Evolutionary conservation across 306 rosid species (phyloP), one percentile per base, ranked within the genome.

Genomic region (Prosopis cineraria): DNA sequence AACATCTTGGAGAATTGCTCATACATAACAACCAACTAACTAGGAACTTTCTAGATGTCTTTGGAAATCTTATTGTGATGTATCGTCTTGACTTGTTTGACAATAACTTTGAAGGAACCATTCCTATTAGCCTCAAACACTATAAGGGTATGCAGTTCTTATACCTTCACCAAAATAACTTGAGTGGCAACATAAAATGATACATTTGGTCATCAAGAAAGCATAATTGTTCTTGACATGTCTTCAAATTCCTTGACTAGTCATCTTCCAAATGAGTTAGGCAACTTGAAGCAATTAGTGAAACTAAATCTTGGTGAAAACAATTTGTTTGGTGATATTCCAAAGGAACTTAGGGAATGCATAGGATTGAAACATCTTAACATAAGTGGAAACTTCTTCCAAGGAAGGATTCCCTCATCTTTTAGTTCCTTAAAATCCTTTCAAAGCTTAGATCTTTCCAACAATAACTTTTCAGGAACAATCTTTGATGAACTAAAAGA

Each of bases 1-100:
- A 69, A 25, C 58, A 59, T 58, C 47, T 81, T 24, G 80, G 17
- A 47, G 27, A 19, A 44, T 2, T 75, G 9, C 5, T 2, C 48
- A 0, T 81, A 48, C 0, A 19, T 6, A 5, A 1, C 4, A 75
- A 75, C 47, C 62, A 68, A 1, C 29, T 81, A 22, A 45, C 55
- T 4, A 72, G 80, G 20, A 1, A 75, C n/a, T n/a, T 81, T 30
- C 84, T 77, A 25, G 1, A 1, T 1, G 3, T 4, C 10, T 68
- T 81, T 47, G 80, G 72, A 11, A 81, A 81, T 74, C 84, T 81
- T 34, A 27, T 20, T 45, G 5, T 33, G 66, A 16, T 74, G 44
- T 44, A 69, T 17, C 56, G 34, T 17, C 65, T 80, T 44, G 24
- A 20, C 24, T 29, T 80, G 14, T 7, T 1, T 44, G 3, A 2